These are phyloP conservation scores for Metarhizium anisopliae DNA, from an alignment of 2,329 filamentous ascomycete genomes.

Conservation along the genomic window DNA sequence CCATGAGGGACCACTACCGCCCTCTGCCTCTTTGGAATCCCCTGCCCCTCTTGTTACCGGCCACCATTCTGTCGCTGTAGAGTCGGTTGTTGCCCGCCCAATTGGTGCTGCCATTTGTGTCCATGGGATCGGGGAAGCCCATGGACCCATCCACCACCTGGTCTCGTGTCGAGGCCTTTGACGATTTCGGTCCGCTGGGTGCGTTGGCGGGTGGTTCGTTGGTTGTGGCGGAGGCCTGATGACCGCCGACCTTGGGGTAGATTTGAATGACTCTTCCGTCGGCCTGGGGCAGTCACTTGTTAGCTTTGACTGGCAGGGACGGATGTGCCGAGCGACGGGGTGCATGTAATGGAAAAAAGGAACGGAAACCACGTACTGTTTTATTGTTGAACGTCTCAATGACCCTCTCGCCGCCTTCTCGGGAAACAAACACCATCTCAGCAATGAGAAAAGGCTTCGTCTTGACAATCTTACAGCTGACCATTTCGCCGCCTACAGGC, in stretches of 20 bases:
- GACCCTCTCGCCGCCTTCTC: conserved; percentile 64
- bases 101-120: conserved; percentile 16
- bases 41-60: conserved; percentile 17
- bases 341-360: not conserved
- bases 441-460: conserved; percentile 64
- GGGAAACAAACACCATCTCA: conserved; percentile 66
- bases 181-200: conserved; percentile 20
- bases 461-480: conserved; percentile 59
- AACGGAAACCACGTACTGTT: conserved; percentile 43
- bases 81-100: conserved; percentile 28
- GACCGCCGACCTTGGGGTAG: conserved; percentile 53
- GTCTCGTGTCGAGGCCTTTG: conserved; percentile 19
- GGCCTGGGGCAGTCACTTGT: conserved; percentile 38
- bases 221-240: conserved; percentile 17
- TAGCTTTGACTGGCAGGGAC: not conserved
- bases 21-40: conserved; percentile 14
- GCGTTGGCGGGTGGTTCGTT: conserved; percentile 20
- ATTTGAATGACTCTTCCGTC: conserved; percentile 68
- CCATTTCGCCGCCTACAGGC: conserved; percentile 61
- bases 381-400: conserved; percentile 72
- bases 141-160: conserved; percentile 43
- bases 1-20: not conserved
- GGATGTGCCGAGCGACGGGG: not conserved
- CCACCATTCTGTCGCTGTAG: conserved; percentile 43
- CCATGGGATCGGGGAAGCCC: conserved; percentile 43